A percentile compares a stretch with the other conserved stretches of the same genome.
These are phyloP conservation scores for Colletotrichum kahawae DNA, from an alignment of 2,329 filamentous ascomycete species.

Conservation along the genomic window DNA sequence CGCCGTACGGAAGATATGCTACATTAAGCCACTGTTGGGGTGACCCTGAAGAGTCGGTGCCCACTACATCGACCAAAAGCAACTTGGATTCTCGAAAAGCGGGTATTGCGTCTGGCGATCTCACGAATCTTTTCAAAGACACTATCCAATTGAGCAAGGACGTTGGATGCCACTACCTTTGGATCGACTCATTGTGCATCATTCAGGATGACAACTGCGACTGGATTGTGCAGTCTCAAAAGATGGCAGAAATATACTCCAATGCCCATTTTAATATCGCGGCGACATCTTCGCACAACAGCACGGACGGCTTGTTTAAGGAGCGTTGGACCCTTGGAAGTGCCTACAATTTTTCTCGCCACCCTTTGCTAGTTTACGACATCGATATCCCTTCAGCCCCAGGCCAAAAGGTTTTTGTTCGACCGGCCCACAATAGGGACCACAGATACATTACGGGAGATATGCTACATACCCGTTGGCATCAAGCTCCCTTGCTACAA, in stretches of 20 bases:
- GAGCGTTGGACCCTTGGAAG: neutral
- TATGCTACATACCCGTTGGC: neutral
- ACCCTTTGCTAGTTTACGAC: neutral
- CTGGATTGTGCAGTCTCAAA: neutral
- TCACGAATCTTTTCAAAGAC: neutral
- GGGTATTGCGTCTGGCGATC: neutral
- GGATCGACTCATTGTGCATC: neutral
- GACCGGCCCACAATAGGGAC: neutral
- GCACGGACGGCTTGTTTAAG: neutral
- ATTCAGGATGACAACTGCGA: neutral
- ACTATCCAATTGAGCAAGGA: neutral
- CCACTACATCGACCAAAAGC: neutral
- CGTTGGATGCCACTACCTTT: neutral
- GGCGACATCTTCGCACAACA: neutral
- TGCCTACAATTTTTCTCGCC: fast-evolving
- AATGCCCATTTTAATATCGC: neutral
- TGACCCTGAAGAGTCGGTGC: neutral
- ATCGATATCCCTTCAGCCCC: neutral
- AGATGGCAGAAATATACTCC: neutral
- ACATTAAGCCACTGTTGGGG: neutral
- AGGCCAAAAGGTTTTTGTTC: neutral
- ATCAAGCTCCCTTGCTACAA: neutral
- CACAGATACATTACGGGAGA: neutral
- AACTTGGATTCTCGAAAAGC: neutral
- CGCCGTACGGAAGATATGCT: neutral